These are phyloP conservation scores for Phytophthora citrophthora DNA, from an alignment of 352 stramenopile genomes.

Conservation along the genomic window DNA sequence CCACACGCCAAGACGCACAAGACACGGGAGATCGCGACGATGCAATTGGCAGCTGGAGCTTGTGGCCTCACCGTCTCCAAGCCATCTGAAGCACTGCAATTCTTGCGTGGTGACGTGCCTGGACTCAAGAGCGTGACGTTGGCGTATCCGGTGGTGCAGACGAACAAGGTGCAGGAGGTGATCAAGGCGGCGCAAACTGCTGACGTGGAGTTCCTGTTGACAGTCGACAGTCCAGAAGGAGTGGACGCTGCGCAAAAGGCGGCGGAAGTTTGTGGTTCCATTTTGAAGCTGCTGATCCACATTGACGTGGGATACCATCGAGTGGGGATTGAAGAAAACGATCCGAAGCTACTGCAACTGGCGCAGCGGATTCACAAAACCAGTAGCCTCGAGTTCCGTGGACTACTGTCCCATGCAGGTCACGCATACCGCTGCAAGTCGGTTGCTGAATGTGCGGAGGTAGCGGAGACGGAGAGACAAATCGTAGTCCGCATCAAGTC, in stretches of 20 bases:
- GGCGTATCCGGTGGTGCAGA: slow-evolving; percentile 75
- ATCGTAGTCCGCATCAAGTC: slow-evolving; percentile 77
- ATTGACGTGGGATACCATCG: slow-evolving; percentile 82
- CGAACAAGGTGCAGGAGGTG: slow-evolving; percentile 59
- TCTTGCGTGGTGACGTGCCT: slow-evolving; percentile 51
- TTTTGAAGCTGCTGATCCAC: slow-evolving; percentile 66
- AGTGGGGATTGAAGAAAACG: slow-evolving; percentile 66
- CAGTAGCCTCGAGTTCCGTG: slow-evolving; percentile 55
- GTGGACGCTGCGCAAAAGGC: slow-evolving; percentile 61
- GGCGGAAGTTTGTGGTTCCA: slow-evolving; percentile 46
- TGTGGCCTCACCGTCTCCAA: slow-evolving; percentile 75
- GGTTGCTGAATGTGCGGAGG: slow-evolving; percentile 49
- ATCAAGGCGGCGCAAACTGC: slow-evolving; percentile 54
- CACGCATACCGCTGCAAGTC: slow-evolving; percentile 66
- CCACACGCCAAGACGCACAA: slow-evolving; percentile 85
- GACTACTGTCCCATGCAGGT: slow-evolving; percentile 73
- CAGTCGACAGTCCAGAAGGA: slow-evolving; percentile 64
- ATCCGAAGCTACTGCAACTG: slow-evolving; percentile 57
- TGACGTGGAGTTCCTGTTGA: slow-evolving; percentile 60
- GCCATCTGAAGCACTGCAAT: slow-evolving; percentile 68
- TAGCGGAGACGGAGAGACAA: slow-evolving; percentile 63
- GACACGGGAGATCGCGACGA: slow-evolving; percentile 63
- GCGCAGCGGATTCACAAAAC: slow-evolving; percentile 60
- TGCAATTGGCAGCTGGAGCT: slow-evolving; percentile 61
- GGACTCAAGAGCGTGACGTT: slow-evolving; percentile 64